Base-by-base conservation (phyloP, 2,329 filamentous ascomycete genomes). In the Calonectria ilicicola region DNA sequence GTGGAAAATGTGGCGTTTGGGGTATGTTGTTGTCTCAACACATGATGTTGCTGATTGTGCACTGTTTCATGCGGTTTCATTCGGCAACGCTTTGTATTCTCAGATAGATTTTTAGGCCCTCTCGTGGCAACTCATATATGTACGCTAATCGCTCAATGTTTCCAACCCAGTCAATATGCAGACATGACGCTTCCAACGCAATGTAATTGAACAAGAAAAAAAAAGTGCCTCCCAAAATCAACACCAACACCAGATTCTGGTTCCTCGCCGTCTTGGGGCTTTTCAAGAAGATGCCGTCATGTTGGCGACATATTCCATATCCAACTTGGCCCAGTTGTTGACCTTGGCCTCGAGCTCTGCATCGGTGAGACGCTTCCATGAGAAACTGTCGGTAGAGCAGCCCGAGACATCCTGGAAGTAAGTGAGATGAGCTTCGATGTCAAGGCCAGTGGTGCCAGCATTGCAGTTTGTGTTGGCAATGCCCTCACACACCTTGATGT, bases 381-480 rank as follows among this genome's bases (percentile, higher is more conserved):
- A 69, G 56, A 76, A 69, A 32, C 79, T 74, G 23, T 72, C 35
- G 10, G 47, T 70, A 19, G 56, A 77, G 80, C 89, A 90, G 44
- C 78, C 84, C 15, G 82, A 74, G 14, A 88, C 86, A 23, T 79
- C 68, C 69, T 82, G 81, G 72, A 91, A 85, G 82, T 92, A 92
- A 77, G 84, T 81, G 21, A 78, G 38, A 80, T 92, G 90, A 2
- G 88, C 84, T 5, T 78, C 65, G 40, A 85, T 72, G 72, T 90
- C 82, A 46, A 90, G 78, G 2, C 86, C 86, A 2, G 80, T 70
- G 0, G 86, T 87, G 40, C 86, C 86, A n/a, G 78, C 89, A 77
- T 91, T 91, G 83, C 90, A 91, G 42, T 70, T 49, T 14, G 82
- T 78, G 79, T 87, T 90, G 27, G 82, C 82, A 70, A 83, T 84